Evolutionary conservation across 2,329 filamentous ascomycete species (phyloP), one percentile per base, ranked within the genome.

Genomic region (Hypoxylon sp.): DNA sequence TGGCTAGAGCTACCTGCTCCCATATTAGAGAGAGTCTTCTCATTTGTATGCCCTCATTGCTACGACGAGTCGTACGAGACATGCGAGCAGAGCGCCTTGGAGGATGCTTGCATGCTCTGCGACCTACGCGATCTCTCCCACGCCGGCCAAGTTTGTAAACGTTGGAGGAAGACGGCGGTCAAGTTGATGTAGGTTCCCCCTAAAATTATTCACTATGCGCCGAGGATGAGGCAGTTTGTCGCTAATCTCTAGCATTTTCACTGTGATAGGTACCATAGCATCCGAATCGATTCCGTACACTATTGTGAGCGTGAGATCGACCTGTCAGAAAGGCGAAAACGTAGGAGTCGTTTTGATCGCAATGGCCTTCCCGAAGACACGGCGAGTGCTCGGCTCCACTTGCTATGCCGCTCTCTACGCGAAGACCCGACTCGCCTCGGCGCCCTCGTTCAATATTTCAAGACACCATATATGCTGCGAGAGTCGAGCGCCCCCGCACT

Each of bases 381-480:
- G 3, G 90, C 94, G 4, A 88, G 90, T 70, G 87, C 88, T 70
- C 90, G 95, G 33, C 86, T 98, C 55, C 87, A 90, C 74, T 86
- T 97, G 62, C 87, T 98, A 51, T 92, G 91, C 77, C 89, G 94
- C 69, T 94, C 94, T 0, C 88, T 98, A 54, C 90, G 94, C 70
- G 92, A 95, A 54, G 91, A 94, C 69, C 87, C 89, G 22, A 88
- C 86, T 8, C 83, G 86, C 26, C 82, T 97, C 50, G 94, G 91
- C 35, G 84, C 87, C 61, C 84, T 89, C 46, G 93, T 97, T 4
- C 83, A 91, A 76, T 94, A 91, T 74, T 85, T 98, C 75, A 97
- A 97, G 83, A 90, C 94, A 66, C 94, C 95, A 5, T 98, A 97
- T 80, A 98, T 98, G 95, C 91, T 95, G 59, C 90, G 95, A 64